Evolutionary conservation across 257 asterid genomes (phyloP).

Genomic region (Verbascum thapsus): DNA sequence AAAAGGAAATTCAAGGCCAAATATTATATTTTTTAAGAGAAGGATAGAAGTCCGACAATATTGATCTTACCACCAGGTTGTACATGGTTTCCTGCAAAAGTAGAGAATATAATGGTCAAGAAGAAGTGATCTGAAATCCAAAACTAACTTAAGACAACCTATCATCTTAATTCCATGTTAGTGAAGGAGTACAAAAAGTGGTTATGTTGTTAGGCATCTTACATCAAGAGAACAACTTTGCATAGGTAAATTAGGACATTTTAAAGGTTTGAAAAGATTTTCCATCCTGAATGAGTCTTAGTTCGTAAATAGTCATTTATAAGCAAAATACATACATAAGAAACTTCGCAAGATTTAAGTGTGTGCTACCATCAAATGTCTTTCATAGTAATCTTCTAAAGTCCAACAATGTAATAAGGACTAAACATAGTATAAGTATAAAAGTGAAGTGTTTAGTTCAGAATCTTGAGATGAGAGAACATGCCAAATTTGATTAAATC

Average conservation of each 20-base stretch:
- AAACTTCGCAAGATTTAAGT: no score
- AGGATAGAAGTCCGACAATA: conserved; percentile 28
- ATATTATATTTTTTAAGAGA: conserved; percentile 27
- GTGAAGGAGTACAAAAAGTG: no score
- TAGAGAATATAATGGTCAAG: conserved; percentile 38
- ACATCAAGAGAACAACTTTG: no score
- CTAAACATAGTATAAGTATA: background rate
- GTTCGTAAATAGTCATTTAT: no score
- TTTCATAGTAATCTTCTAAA: no score
- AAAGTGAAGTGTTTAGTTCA: conserved; percentile 11
- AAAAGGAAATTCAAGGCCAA: conserved; percentile 33
- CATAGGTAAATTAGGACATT: no score
- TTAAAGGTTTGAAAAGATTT: no score
- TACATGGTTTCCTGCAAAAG: conserved; percentile 77
- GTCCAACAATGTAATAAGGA: background rate
- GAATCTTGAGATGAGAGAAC: conserved; percentile 8
- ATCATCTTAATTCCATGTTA: no score
- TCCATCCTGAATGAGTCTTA: no score
- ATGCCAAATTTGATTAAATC: background rate
- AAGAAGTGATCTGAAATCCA: conserved; percentile 11
- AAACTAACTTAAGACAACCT: conserved; percentile 1
- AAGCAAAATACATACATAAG: no score
- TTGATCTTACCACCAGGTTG: conserved; percentile 86
- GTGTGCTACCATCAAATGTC: background rate
- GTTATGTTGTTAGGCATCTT: no score